Evolutionary conservation across 345 rosid species (phyloP).

Genomic region (Luvunga scandens): DNA sequence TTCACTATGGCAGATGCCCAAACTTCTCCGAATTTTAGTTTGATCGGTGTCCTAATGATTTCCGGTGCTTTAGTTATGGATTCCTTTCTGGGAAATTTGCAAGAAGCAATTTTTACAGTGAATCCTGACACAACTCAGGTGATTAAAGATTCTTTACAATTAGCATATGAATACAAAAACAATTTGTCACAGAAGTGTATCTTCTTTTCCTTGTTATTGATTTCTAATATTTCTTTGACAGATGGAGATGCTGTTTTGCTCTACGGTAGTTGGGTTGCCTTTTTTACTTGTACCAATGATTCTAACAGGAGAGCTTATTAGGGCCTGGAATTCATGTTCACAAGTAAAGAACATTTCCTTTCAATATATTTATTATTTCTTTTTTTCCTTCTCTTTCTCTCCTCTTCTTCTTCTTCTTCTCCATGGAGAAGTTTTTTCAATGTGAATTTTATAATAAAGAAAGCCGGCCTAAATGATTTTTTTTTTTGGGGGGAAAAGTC

Average conservation of each 20-base stretch:
- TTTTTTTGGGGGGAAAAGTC: neutral
- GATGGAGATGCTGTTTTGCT: slow-evolving; percentile 98
- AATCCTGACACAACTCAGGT: slow-evolving; percentile 95
- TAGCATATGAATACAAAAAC: neutral
- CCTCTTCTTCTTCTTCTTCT: neutral
- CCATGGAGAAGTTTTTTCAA: neutral
- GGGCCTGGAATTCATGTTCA: slow-evolving; percentile 89
- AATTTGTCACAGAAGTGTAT: neutral
- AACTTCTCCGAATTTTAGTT: slow-evolving; percentile 85
- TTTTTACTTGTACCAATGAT: slow-evolving; percentile 89
- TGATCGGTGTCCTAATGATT: slow-evolving; percentile 85
- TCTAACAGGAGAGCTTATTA: slow-evolving; percentile 87
- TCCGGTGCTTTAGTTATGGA: slow-evolving; percentile 85
- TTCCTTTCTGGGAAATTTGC: slow-evolving; percentile 86
- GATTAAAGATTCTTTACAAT: neutral
- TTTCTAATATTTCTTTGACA: slow-evolving; percentile 15
- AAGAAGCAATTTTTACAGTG: slow-evolving; percentile 91
- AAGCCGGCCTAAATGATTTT: neutral
- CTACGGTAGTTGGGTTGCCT: slow-evolving; percentile 90
- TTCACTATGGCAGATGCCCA: slow-evolving; percentile 96
- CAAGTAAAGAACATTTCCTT: slow-evolving; percentile 48
- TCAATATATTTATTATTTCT: neutral
- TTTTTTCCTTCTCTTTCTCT: neutral
- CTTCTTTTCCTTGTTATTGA: neutral
- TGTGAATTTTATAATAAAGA: neutral